phyloP scores from a whole-genome alignment of 2,329 filamentous ascomycete species.

The Thelonectria blattea region DNA sequence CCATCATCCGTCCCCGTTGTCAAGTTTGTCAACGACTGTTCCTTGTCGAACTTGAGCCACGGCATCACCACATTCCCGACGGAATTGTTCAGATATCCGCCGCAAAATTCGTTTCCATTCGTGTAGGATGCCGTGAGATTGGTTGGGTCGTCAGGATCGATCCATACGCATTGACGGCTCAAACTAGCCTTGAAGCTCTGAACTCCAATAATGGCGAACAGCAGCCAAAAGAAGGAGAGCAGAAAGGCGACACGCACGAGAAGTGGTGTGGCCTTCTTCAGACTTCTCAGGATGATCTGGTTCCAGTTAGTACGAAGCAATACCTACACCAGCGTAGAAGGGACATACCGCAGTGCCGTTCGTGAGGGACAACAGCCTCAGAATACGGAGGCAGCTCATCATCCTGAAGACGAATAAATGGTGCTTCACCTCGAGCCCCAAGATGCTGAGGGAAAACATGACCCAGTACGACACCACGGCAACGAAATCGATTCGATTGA shows the following conservation, averaged over 20 bases:
- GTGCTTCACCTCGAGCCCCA: conserved; percentile 69
- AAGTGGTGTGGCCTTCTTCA: conserved; percentile 93
- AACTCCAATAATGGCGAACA: conserved; percentile 95
- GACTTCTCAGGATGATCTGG: conserved; percentile 87
- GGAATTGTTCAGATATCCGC: conserved; percentile 73
- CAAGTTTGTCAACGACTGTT: conserved; percentile 53
- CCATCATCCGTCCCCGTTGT: conserved; percentile 56
- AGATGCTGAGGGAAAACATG: conserved; percentile 75
- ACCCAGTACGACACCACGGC: conserved; percentile 97
- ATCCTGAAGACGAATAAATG: conserved; percentile 93
- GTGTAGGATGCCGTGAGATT: conserved; percentile 63
- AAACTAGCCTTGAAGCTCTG: conserved; percentile 93
- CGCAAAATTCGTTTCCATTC: conserved; percentile 79
- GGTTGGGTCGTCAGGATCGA: conserved; percentile 65
- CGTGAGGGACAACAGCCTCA: conserved; percentile 88
- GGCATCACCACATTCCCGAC: conserved; percentile 54
- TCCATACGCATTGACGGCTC: conserved; percentile 78
- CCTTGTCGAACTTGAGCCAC: conserved; percentile 64
- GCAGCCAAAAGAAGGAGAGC: conserved; percentile 95
- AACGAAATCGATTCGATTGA: conserved; percentile 94
- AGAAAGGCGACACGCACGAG: conserved; percentile 93
- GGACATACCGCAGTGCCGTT: conserved; percentile 82
- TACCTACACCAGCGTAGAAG: conserved; percentile 18
- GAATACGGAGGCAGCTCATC: conserved; percentile 92
- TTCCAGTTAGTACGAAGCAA: conserved; percentile 16